Conservation (phyloP, 192 early-diverging fungal species). For the Podila clonocystis region DNA sequence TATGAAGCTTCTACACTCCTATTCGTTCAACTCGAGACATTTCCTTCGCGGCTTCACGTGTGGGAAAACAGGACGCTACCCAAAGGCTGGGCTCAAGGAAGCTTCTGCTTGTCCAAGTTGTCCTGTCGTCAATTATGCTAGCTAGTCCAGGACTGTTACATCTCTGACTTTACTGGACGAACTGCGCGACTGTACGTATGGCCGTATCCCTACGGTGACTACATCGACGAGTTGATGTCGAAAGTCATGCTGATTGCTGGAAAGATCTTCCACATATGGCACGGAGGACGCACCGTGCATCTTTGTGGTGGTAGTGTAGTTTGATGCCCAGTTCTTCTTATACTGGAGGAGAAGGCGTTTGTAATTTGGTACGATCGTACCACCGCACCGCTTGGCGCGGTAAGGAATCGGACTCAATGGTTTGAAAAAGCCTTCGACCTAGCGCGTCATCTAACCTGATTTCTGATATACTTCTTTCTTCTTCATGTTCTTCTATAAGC, state of each 20-base stretch:
- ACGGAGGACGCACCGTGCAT: neutral
- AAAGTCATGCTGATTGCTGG: neutral
- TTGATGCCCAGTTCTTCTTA: neutral
- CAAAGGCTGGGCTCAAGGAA: neutral
- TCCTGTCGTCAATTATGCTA: neutral
- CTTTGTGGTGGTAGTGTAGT: neutral
- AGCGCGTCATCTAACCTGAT: neutral
- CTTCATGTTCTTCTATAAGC: neutral
- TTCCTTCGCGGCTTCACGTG: too few species aligned
- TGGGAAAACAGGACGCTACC: neutral
- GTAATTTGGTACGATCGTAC: neutral
- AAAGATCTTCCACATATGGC: neutral
- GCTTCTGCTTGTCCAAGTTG: neutral
- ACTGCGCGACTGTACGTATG: too few species aligned
- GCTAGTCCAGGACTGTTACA: neutral
- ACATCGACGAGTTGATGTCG: neutral
- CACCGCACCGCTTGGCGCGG: conserved; percentile 2
- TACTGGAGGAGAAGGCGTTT: conserved; percentile 12
- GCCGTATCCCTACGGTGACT: too few species aligned
- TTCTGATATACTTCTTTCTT: neutral
- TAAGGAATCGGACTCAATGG: neutral
- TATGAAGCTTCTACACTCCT: too few species aligned
- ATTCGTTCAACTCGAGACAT: too few species aligned
- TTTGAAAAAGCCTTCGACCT: neutral
- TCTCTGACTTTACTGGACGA: too few species aligned